phyloP scores from a whole-genome alignment of 495 filamentous ascomycete genomes.

The Penicillium cataractarum region DNA sequence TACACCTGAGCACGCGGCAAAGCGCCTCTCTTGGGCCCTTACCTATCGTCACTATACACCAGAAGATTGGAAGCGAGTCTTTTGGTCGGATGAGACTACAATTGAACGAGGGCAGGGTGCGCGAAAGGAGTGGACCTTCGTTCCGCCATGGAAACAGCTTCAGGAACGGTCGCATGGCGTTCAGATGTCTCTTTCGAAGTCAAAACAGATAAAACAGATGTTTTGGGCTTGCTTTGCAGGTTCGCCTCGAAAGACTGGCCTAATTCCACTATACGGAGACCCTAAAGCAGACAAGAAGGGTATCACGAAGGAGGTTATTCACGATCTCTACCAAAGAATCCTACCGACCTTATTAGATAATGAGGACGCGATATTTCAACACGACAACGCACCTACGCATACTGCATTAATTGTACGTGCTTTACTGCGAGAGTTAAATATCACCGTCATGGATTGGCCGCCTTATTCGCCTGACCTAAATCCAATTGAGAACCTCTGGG shows the following conservation, averaged over 20 bases:
- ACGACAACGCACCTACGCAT: conserved; percentile 16
- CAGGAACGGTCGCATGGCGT: not conserved
- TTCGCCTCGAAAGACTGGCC: conserved; percentile 1
- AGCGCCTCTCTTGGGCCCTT: too few species aligned
- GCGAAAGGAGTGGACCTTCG: too few species aligned
- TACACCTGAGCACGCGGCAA: too few species aligned
- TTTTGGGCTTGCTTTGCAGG: conserved; percentile 17
- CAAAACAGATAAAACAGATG: conserved; percentile 18
- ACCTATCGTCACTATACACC: too few species aligned
- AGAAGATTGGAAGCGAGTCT: too few species aligned
- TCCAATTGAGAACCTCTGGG: conserved; percentile 22
- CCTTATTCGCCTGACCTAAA: conserved; percentile 25
- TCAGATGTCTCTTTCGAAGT: conserved; percentile 2
- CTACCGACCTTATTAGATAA: conserved; percentile 12
- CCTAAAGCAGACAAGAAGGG: conserved; percentile 2
- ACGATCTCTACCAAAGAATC: conserved; percentile 15
- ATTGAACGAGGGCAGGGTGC: too few species aligned
- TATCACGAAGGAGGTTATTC: conserved; percentile 6
- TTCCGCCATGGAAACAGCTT: conserved; percentile 7
- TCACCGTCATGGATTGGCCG: conserved; percentile 19
- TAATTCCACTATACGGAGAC: conserved; percentile 16
- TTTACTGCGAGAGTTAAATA: conserved; percentile 1
- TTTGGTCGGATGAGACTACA: too few species aligned
- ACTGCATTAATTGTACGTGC: conserved; percentile 6
- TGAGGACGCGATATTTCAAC: conserved; percentile 15